These are phyloP conservation scores for Gentiana straminea DNA, from an alignment of 257 asterid species.

Conservation along the genomic window DNA sequence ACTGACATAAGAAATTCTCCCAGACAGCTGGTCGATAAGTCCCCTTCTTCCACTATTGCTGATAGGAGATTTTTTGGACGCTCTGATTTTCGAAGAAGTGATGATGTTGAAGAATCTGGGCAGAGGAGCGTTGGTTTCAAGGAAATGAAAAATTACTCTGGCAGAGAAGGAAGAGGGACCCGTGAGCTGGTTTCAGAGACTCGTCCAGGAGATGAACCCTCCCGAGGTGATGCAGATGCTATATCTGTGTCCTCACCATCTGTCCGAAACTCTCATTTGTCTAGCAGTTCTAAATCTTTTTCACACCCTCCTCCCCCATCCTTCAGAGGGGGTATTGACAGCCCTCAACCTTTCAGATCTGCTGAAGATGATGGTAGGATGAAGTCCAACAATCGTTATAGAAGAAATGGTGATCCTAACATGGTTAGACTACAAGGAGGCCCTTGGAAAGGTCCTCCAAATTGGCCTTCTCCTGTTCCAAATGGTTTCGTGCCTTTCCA, in stretches of 20 bases:
- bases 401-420: slow-evolving; percentile 69
- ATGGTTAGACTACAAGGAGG: slow-evolving; percentile 73
- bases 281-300: slow-evolving; percentile 47
- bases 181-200: slow-evolving; percentile 43
- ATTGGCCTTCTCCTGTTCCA: slow-evolving; percentile 85
- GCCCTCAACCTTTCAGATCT: slow-evolving; percentile 46
- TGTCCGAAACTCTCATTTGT: slow-evolving; percentile 41
- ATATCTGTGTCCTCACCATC: slow-evolving; percentile 73
- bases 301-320: slow-evolving; percentile 63
- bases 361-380: slow-evolving; percentile 72
- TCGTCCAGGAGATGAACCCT: slow-evolving; percentile 50
- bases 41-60: slow-evolving; percentile 51
- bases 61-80: slow-evolving; percentile 54
- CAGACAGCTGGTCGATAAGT: slow-evolving; percentile 47
- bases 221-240: slow-evolving; percentile 58
- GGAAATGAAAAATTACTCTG: slow-evolving; percentile 47
- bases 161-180: slow-evolving; percentile 58
- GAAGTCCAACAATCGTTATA: slow-evolving; percentile 55
- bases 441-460: slow-evolving; percentile 87
- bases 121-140: slow-evolving; percentile 67
- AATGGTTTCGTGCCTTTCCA: slow-evolving; percentile 93
- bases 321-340: slow-evolving; percentile 52
- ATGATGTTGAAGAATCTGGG: slow-evolving; percentile 60
- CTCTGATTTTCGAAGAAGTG: slow-evolving; percentile 52
- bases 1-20: slow-evolving; percentile 61